Conservation (phyloP, 305 asterid species). For the Rubia occidens region DNA sequence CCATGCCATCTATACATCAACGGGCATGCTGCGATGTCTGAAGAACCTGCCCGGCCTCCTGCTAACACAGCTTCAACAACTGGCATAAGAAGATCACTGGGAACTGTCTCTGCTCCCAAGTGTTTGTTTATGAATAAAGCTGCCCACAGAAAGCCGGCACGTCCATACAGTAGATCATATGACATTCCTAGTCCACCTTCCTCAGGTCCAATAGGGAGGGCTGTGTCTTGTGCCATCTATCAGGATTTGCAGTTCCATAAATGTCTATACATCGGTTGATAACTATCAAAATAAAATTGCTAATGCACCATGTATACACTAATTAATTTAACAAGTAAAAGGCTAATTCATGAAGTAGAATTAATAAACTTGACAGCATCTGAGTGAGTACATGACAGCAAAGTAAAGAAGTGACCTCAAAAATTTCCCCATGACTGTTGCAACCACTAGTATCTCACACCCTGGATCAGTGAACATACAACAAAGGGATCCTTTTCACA, state of each 20-base stretch:
- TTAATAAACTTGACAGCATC: neutral
- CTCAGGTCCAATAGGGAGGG: slow-evolving; percentile 67
- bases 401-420: neutral
- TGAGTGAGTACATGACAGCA: neutral
- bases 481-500: neutral
- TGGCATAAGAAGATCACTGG: slow-evolving; percentile 45
- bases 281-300: neutral
- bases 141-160: slow-evolving; percentile 80
- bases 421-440: neutral
- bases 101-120: slow-evolving; percentile 41
- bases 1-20: slow-evolving; percentile 88
- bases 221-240: slow-evolving; percentile 60
- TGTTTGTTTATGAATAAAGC: slow-evolving; percentile 55
- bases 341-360: neutral
- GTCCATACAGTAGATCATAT: slow-evolving; percentile 62
- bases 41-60: slow-evolving; percentile 67
- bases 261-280: neutral
- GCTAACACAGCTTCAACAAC: slow-evolving; percentile 60
- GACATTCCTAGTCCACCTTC: slow-evolving; percentile 86
- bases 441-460: neutral
- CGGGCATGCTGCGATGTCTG: slow-evolving; percentile 45
- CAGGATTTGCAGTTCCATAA: neutral
- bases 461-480: neutral
- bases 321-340: neutral
- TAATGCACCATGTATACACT: neutral